Base-by-base conservation (phyloP, 345 rosid genomes). In the Turritis glabra region DNA sequence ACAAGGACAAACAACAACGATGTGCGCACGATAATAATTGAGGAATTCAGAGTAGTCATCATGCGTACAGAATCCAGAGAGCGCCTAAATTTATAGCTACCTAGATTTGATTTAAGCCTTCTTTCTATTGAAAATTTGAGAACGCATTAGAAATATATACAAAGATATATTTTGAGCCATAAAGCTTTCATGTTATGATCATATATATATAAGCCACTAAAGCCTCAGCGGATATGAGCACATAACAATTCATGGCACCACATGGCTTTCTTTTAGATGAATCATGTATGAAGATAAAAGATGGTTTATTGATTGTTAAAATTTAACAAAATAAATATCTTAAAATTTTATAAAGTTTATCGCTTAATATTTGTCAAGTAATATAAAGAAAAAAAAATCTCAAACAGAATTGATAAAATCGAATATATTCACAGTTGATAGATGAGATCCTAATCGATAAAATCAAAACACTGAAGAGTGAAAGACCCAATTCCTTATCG, bases 1-100 rank as follows among this genome's bases (percentile, higher is more conserved):
- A 43, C 21, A 62, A 48, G n/a, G 46, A 35, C 11, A 19, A 54
- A 33, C 43, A 46, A 33, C 26, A 27, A 62, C 13, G 35, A 53
- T 65, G 66, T 65, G 72, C 67, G 72, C 78, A 74, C 67, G 52
- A 66, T 26, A 18, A 13, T 47, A 25, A 26, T 66, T 14, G 30
- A 46, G 8, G 59, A 41, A 46, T 66, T 57, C 53, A 57, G 44
- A 74, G 8, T 66, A 27, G 4, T 23, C 65, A 73, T 73, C 47
- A 64, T 73, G 77, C 38, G 41, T 74, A 26, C n/a, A 64, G 5
- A 54, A 55, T 22, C n/a, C 27, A 73, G 11, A 32, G 21, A 38
- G 30, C 26, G 32, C 53, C 50, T 14, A 73, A 23, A 40, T 26
- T 18, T 30, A 17, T 48, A 47, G 51, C 15, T 23, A 33, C 40